These are phyloP conservation scores for Pseudopithomyces maydicus DNA, from an alignment of 2,329 filamentous ascomycete species.

Conservation along the genomic window DNA sequence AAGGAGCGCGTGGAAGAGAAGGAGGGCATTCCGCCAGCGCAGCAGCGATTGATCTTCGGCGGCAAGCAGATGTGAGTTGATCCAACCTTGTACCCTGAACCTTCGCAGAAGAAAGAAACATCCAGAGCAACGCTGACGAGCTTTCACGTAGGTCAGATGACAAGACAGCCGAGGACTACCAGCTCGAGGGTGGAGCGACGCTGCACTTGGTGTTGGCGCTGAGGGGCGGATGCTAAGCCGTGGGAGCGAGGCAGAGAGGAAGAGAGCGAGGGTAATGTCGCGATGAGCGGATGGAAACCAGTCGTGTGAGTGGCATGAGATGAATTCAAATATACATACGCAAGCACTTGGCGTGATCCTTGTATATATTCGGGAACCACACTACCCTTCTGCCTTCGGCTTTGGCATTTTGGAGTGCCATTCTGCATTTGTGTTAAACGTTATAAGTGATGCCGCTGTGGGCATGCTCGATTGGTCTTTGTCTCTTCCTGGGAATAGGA, in stretches of 20 bases:
- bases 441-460: too few species aligned
- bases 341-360: too few species aligned
- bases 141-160: conserved; percentile 79
- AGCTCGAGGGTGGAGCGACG: conserved; percentile 88
- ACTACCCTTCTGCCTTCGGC: too few species aligned
- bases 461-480: too few species aligned
- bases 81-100: not conserved
- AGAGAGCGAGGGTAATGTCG: too few species aligned
- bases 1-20: conserved; percentile 99
- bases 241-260: not conserved
- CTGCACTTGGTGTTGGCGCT: conserved; percentile 95
- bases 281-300: too few species aligned
- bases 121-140: conserved; percentile 7
- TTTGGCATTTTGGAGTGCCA: too few species aligned
- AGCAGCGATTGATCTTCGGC: conserved; percentile 94
- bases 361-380: too few species aligned
- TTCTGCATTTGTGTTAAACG: too few species aligned
- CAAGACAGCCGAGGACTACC: conserved; percentile 89
- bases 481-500: too few species aligned
- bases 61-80: conserved; percentile 90
- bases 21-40: conserved; percentile 95
- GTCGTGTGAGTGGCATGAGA: too few species aligned
- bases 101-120: not conserved
- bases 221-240: conserved; percentile 66
- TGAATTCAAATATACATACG: too few species aligned